phyloP scores from a whole-genome alignment of 2,329 filamentous ascomycete species.

The Colletotrichum sp. region DNA sequence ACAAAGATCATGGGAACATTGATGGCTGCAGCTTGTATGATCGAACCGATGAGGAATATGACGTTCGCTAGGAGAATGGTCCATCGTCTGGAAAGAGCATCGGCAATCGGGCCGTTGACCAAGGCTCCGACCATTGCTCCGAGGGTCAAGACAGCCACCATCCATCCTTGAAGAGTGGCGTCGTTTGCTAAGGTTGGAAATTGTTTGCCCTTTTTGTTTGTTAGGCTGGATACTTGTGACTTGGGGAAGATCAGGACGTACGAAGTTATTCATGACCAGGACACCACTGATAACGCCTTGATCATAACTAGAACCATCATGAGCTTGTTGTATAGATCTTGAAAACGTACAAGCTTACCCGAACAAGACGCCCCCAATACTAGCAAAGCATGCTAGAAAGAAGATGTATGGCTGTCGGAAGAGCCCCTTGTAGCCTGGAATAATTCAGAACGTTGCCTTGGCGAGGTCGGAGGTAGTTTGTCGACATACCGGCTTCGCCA shows the following conservation, averaged over 20 bases:
- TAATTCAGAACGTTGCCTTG: neutral
- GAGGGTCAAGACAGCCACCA: constrained; percentile 53
- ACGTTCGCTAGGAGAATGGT: constrained; percentile 39
- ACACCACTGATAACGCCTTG: constrained; percentile 54
- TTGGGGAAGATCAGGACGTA: constrained; percentile 32
- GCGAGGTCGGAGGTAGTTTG: neutral
- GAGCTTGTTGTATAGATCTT: too few species aligned
- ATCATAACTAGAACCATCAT: constrained; percentile 47
- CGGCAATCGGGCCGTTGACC: constrained; percentile 42
- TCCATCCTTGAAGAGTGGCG: constrained; percentile 2
- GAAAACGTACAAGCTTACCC: neutral
- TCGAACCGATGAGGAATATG: constrained; percentile 45
- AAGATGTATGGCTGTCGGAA: neutral
- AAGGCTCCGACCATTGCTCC: constrained; percentile 59
- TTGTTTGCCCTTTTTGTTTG: neutral
- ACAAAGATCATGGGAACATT: constrained; percentile 43
- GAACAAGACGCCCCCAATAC: neutral
- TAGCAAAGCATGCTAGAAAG: constrained; percentile 1
- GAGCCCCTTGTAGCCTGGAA: neutral
- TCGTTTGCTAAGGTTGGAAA: neutral
- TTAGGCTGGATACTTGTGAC: constrained; percentile 2
- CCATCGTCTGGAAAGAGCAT: constrained; percentile 36
- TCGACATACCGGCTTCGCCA: neutral
- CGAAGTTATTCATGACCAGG: constrained; percentile 50
- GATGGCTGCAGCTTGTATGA: constrained; percentile 47